A percentile compares a stretch with the other conserved stretches of the same genome.
These are phyloP conservation scores for Ustilago hordei DNA, from an alignment of 1,284 basidiomycete species.

Conservation along the genomic window DNA sequence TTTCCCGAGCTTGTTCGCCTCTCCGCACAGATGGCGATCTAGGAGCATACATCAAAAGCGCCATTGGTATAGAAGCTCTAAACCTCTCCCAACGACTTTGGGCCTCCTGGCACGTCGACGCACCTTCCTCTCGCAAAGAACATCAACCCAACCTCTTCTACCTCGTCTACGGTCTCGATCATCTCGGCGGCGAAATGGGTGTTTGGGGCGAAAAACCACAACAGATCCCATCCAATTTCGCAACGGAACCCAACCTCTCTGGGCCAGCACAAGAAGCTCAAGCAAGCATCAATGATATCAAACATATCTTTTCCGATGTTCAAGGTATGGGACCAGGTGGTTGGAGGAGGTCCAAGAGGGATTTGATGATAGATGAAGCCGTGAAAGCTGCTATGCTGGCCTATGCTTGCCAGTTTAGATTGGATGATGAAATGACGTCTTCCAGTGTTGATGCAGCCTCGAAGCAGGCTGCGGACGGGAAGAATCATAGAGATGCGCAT, in stretches of 20 bases:
- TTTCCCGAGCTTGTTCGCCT: constrained; percentile 49
- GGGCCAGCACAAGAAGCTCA: constrained; percentile 33
- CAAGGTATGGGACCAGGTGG: constrained; percentile 45
- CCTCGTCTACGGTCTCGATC: constrained; percentile 53
- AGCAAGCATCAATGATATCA: constrained; percentile 38
- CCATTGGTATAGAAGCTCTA: constrained; percentile 46
- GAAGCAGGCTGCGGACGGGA: constrained; percentile 29
- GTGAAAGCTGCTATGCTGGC: constrained; percentile 55
- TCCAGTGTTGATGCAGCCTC: constrained; percentile 31
- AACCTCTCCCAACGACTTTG: constrained; percentile 44
- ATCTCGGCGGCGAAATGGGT: constrained; percentile 53
- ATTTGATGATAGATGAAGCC: constrained; percentile 51
- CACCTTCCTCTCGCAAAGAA: constrained; percentile 32
- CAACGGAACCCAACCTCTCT: constrained; percentile 3
- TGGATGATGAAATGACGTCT: constrained; percentile 49
- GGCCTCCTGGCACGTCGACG: constrained; percentile 54
- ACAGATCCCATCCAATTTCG: background rate
- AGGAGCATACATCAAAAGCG: constrained; percentile 48
- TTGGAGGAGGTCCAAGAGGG: constrained; percentile 45
- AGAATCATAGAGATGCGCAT: constrained; percentile 47
- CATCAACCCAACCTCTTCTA: constrained; percentile 55
- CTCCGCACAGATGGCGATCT: constrained; percentile 48
- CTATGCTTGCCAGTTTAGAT: constrained; percentile 51
- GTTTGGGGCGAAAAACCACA: constrained; percentile 52
- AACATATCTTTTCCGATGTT: constrained; percentile 30